Base-by-base conservation (phyloP, 768 basidiomycete species). In the Termitomyces bulborhizus region DNA sequence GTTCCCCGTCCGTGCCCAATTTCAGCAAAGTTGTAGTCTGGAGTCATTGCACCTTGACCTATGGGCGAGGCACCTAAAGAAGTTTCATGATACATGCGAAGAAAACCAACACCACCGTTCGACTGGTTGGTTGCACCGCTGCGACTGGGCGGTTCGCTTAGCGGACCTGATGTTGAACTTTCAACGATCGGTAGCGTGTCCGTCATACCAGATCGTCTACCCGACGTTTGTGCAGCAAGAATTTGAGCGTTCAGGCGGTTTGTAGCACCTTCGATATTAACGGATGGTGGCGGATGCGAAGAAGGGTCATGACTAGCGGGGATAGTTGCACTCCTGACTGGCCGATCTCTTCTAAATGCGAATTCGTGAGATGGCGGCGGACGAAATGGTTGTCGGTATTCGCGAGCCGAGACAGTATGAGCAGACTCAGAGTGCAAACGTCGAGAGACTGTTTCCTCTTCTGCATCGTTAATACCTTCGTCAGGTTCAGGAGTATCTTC, bases 21-120 rank as follows among this genome's bases (percentile, higher is more conserved):
- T 65, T 91, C 89, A 5, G 88, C 86, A 58, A 78, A 88, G 60
- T 85, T 77, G 49, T 88, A 76, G 62, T 90, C 88, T 24, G 86
- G 88, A 15, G 86, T 90, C 65, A 83, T 68, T 16, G 80, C 77
- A 42, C 85, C 84, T 57, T 76, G 49, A 0, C 11, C 73, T 51
- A 73, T 67, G 40, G 75, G 71, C 0, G 75, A 69, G n/a, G 71
- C 63, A 15, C 63, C 56, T 6, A 60, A 55, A 3, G 66, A 46
- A 32, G 62, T 65, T 9, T 79, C 78, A 40, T 81, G 76, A 62
- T 83, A 84, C 27, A 78, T 76, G 31, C 82, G 78, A 67, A 86
- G 88, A 67, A 87, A 65, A 4, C 75, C 76, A 13, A 79, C 78
- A 2, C 80, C 82, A 57, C 21, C 21, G 21, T 76, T 81, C 2